Evolutionary conservation across 2,329 filamentous ascomycete species (phyloP).

Genomic region (Diaporthe vaccinii): DNA sequence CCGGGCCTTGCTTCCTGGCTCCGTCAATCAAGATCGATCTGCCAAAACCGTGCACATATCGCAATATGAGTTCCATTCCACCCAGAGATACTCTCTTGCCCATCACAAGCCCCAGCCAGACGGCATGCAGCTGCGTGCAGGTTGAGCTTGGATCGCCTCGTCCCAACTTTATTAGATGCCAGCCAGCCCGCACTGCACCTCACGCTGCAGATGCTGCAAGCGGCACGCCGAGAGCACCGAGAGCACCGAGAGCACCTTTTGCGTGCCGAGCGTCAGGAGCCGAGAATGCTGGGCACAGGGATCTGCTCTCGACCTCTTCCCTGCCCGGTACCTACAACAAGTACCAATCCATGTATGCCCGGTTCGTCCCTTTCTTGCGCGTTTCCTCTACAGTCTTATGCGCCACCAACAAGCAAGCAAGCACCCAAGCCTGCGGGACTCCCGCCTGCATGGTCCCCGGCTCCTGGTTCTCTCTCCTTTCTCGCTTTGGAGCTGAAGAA

Average conservation of each 20-base stretch:
- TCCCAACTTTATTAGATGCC: conserved; percentile 28
- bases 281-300: conserved; percentile 22
- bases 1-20: neutral
- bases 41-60: conserved; percentile 27
- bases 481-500: neutral
- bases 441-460: neutral
- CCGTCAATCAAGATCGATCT: conserved; percentile 15
- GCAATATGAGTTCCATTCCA: conserved; percentile 14
- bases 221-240: neutral
- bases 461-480: conserved; percentile 2
- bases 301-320: conserved; percentile 12
- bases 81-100: neutral
- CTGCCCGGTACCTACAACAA: neutral
- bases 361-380: conserved; percentile 26
- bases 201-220: conserved; percentile 2
- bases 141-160: conserved; percentile 12
- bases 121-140: neutral
- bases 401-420: conserved; percentile 20
- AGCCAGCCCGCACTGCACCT: neutral
- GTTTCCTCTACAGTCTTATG: conserved; percentile 22
- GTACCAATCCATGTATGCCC: conserved; percentile 3
- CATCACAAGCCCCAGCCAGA: conserved; percentile 2
- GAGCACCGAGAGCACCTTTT: neutral
- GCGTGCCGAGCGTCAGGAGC: conserved; percentile 25
- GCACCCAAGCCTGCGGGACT: neutral